A percentile compares a stretch with the other conserved stretches of the same genome.
Evolutionary conservation across 140 eudicot genomes (phyloP).

Genomic region (Flaveria floridana): DNA sequence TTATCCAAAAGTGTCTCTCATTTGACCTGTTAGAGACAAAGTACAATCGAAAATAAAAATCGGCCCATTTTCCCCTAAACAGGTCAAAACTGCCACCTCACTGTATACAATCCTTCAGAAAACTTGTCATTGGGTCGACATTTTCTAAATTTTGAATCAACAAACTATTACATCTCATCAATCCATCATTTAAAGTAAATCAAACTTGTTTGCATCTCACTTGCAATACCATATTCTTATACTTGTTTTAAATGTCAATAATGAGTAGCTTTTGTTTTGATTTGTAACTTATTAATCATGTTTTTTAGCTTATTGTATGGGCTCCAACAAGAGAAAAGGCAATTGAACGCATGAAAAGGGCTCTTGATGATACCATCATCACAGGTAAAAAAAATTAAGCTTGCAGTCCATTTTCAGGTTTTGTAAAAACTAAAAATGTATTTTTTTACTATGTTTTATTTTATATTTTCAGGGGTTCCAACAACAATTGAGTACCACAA

Average conservation of each 20-base stretch:
- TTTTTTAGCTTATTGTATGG: conserved; percentile 93
- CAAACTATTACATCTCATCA: background rate
- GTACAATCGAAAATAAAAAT: background rate
- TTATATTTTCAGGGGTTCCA: conserved; percentile 78
- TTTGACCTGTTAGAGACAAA: background rate
- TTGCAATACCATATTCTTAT: background rate
- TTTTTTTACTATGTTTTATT: background rate
- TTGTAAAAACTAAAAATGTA: background rate
- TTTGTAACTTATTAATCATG: conserved; percentile 14
- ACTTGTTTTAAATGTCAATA: conserved; percentile 3
- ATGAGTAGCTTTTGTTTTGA: conserved; percentile 10
- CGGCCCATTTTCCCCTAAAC: background rate
- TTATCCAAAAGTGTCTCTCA: background rate
- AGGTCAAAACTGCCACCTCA: background rate
- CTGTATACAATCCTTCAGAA: background rate
- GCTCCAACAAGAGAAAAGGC: conserved; percentile 98
- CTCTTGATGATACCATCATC: conserved; percentile 86
- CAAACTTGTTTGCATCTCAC: background rate
- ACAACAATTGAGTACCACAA: conserved; percentile 96
- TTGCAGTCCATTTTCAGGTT: conserved; percentile 11
- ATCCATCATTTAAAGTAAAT: background rate
- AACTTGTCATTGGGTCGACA: background rate
- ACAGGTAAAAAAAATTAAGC: conserved; percentile 47
- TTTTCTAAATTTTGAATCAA: conserved; percentile 15
- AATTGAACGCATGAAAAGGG: conserved; percentile 96